Conservation (phyloP, 2,329 filamentous ascomycete genomes). For the Sclerotiophoma versabilis region DNA sequence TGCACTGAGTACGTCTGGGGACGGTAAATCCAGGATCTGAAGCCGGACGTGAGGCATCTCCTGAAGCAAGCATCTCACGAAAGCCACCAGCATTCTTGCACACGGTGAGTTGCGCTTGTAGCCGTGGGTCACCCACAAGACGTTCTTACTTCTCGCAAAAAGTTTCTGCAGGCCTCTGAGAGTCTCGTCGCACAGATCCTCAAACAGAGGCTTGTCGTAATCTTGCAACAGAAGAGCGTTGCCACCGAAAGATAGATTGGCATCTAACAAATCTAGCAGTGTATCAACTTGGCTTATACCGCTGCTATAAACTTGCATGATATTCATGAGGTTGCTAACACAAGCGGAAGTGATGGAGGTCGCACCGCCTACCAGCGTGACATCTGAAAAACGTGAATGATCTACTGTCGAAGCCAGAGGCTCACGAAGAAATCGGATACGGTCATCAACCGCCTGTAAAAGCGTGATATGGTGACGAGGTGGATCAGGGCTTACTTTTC, state of each 20-base stretch:
- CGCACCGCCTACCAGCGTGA: neutral
- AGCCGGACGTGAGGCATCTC: slow-evolving; percentile 15
- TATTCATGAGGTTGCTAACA: neutral
- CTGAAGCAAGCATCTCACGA: slow-evolving; percentile 5
- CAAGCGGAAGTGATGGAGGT: neutral
- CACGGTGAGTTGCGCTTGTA: slow-evolving; percentile 9
- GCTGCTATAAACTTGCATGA: neutral
- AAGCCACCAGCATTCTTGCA: slow-evolving; percentile 17
- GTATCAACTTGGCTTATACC: neutral
- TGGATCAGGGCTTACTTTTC: too few species aligned
- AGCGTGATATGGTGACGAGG: neutral
- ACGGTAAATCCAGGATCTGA: slow-evolving; percentile 17
- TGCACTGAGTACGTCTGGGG: neutral
- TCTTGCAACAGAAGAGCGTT: slow-evolving; percentile 1
- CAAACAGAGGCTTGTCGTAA: slow-evolving; percentile 4
- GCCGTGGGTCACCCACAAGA: slow-evolving; percentile 24
- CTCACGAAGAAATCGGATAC: slow-evolving; percentile 1
- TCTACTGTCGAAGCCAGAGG: neutral
- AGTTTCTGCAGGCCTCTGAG: slow-evolving; percentile 5
- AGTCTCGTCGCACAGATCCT: neutral
- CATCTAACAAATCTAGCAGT: neutral
- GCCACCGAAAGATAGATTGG: neutral
- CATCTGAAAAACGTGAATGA: too few species aligned
- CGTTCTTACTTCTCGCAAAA: neutral
- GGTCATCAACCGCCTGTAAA: slow-evolving; percentile 11